Base-by-base conservation (phyloP, 2,329 filamentous ascomycete species). In the Mycosphaerella sp. region DNA sequence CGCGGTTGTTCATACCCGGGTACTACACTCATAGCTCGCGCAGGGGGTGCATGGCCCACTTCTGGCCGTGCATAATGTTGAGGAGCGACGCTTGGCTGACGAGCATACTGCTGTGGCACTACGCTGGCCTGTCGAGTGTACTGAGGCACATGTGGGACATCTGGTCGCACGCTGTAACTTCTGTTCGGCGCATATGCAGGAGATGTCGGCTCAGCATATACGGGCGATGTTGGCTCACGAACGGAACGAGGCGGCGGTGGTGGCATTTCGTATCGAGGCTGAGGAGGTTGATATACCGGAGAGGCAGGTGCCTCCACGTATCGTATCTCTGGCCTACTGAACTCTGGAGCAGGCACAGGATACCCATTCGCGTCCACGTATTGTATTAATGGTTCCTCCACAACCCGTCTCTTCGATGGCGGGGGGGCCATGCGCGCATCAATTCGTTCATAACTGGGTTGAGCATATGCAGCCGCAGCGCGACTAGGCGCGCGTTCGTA, bases 401-500 rank as follows among this genome's bases (percentile, higher is more conserved):
- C 50, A 44, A 58, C 55, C 13, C 55, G 47, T 12, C 49, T 44
- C 5, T 56, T 62, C 7, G 55, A 49, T 17, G 63, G 59, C 16
- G 60, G 64, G 18, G 64, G 62, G 51, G 57, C 58, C 60, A 64
- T 63, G 21, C 50, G 39, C 32, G 47, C 28, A 7, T 70, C 69
- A 13, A 68, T 65, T 27, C 71, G 68, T 44, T 71, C 73, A 32
- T 72, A 73, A 5, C 77, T 73, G 10, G 56, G 52, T 13, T 50
- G 53, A 28, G 47, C 52, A 43, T 65, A 64, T 6, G 56, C 44
- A 9, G 52, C 43, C 16, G 59, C 57, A 40, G 78, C 73, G 32
- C 79, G 76, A 17, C 74, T 72, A 1, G 76, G 73, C 10, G 75
- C 69, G 59, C 84, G 79, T 62, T 91, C 87, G 60, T 89, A 71